phyloP scores from a whole-genome alignment of 73 alveolate species.

The Paramecium caudatum region DNA sequence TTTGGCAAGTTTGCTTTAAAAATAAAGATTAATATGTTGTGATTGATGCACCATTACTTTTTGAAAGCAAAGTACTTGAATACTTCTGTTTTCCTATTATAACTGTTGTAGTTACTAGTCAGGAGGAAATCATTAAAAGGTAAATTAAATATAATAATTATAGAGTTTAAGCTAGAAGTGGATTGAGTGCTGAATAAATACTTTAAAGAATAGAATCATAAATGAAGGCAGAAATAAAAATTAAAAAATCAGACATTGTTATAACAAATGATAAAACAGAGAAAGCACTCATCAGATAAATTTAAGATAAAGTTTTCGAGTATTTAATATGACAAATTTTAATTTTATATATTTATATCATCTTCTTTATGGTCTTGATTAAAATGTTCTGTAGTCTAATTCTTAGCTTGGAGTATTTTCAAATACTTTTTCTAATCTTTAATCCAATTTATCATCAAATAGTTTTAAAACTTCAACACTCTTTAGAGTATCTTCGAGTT shows the following conservation, averaged over 20 bases:
- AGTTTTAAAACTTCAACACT: conserved; percentile 81
- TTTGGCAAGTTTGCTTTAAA: conserved; percentile 76
- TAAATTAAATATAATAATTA: neutral
- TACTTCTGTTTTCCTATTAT: conserved; percentile 89
- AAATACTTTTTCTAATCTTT: conserved; percentile 80
- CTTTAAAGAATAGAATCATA: conserved; percentile 80
- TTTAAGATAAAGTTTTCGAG: conserved; percentile 55
- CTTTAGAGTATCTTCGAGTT: conserved; percentile 84
- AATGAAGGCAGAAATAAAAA: conserved; percentile 83
- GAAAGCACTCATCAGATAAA: conserved; percentile 75
- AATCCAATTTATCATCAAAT: conserved; percentile 83
- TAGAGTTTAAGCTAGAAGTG: conserved; percentile 80
- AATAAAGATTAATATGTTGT: conserved; percentile 80
- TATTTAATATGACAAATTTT: conserved; percentile 67
- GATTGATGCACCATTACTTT: conserved; percentile 91
- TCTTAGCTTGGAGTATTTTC: conserved; percentile 81
- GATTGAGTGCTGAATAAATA: conserved; percentile 81
- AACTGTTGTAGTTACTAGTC: conserved; percentile 80
- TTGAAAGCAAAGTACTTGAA: conserved; percentile 84
- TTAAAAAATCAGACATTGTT: conserved; percentile 84
- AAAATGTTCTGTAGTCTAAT: conserved; percentile 69
- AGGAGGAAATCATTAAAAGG: conserved; percentile 73
- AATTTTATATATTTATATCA: no score
- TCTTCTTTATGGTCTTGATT: conserved; percentile 14
- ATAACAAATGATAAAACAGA: conserved; percentile 82